phyloP scores from a whole-genome alignment of 2,329 filamentous ascomycete species.

The Neonectria faginata region DNA sequence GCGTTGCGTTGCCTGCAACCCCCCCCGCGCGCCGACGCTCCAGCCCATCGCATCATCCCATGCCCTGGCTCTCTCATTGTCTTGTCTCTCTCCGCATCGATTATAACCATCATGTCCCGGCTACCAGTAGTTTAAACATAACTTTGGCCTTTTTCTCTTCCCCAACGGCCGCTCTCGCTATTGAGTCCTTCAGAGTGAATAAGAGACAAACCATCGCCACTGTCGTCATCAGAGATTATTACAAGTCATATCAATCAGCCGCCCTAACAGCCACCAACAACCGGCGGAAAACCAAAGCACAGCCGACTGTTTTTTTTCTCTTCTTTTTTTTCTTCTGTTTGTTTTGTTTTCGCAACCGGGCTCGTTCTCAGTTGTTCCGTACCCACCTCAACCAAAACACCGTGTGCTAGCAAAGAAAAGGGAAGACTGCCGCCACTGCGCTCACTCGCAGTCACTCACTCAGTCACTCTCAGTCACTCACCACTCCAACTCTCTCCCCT shows the following conservation, averaged over 20 bases:
- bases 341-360: slow-evolving; percentile 9
- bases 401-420: slow-evolving; percentile 10
- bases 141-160: slow-evolving; percentile 11
- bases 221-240: not conserved
- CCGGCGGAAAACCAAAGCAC: slow-evolving; percentile 15
- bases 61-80: slow-evolving; percentile 25
- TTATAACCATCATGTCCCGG: slow-evolving; percentile 41
- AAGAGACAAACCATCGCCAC: not conserved
- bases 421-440: not conserved
- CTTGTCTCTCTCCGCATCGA: slow-evolving; percentile 31
- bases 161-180: slow-evolving; percentile 19
- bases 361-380: not conserved
- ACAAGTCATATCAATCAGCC: slow-evolving; percentile 10
- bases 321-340: slow-evolving; percentile 14
- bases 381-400: slow-evolving; percentile 18
- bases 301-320: slow-evolving; percentile 8
- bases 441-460: slow-evolving; percentile 2
- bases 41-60: slow-evolving; percentile 29
- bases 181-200: slow-evolving; percentile 1
- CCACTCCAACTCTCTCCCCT: slow-evolving; percentile 25
- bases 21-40: slow-evolving; percentile 26
- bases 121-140: slow-evolving; percentile 18
- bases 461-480: no score
- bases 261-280: slow-evolving; percentile 24
- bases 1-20: slow-evolving; percentile 6